These are phyloP conservation scores for Kockiozyma suomiensis DNA, from an alignment of 805 yeast genomes.

Conservation along the genomic window DNA sequence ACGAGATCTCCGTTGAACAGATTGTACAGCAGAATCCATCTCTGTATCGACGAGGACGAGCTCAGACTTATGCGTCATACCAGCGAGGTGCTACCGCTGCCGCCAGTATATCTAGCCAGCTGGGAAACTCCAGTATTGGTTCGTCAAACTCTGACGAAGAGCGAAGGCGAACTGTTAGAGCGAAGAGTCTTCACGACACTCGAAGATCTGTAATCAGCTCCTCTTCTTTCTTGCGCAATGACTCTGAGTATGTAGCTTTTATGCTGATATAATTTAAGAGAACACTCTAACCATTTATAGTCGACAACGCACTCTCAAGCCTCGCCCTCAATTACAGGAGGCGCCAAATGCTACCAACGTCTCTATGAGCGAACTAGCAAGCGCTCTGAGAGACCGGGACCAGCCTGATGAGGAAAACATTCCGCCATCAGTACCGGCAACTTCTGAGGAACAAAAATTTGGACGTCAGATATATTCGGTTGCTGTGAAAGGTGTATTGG, in stretches of 20 bases:
- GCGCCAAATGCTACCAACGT: slow-evolving; percentile 7
- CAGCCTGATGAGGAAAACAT: slow-evolving; percentile 5
- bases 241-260: slow-evolving; percentile 16
- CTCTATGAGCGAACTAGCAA: neutral
- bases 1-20: neutral
- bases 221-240: slow-evolving; percentile 8
- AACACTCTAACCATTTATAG: slow-evolving; percentile 5
- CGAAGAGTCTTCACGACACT: neutral
- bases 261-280: neutral
- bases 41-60: slow-evolving; percentile 1
- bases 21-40: slow-evolving; percentile 2
- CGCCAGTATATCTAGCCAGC: slow-evolving; percentile 4
- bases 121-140: neutral
- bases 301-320: slow-evolving; percentile 19
- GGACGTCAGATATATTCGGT: slow-evolving; percentile 14
- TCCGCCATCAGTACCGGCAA: slow-evolving; percentile 10
- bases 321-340: slow-evolving; percentile 16
- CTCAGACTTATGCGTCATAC: neutral
- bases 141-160: slow-evolving; percentile 4
- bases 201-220: neutral
- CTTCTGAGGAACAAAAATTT: slow-evolving; percentile 3
- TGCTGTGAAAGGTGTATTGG: slow-evolving; percentile 4
- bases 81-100: slow-evolving; percentile 1
- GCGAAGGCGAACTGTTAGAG: slow-evolving; percentile 8
- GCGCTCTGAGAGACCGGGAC: slow-evolving; percentile 6